Percentiles rank a stretch among this genome's conserved stretches.
phyloP scores from a whole-genome alignment of 2,329 filamentous ascomycete genomes.

The Ophiocordyceps polyrhachis-furcata region DNA sequence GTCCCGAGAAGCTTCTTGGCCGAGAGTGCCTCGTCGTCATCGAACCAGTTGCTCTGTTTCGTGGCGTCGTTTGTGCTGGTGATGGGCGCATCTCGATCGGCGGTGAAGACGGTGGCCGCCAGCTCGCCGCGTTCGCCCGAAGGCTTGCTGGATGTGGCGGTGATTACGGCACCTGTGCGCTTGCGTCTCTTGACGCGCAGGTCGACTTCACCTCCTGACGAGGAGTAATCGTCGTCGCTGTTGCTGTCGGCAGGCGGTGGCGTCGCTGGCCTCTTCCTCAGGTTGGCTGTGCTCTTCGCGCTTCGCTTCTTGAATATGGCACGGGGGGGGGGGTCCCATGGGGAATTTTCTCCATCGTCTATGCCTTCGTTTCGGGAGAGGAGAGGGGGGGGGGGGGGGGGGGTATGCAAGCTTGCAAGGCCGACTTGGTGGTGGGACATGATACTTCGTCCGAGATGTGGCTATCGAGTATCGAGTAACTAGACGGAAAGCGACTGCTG shows the following conservation, averaged over 20 bases:
- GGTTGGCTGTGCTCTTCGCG: slow-evolving; percentile 54
- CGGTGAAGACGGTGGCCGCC: slow-evolving; percentile 34
- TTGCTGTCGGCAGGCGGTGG: slow-evolving; percentile 49
- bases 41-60: slow-evolving; percentile 77
- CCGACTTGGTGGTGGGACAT: too few relatives aligned
- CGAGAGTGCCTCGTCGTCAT: slow-evolving; percentile 38
- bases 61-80: slow-evolving; percentile 69
- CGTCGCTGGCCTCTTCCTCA: slow-evolving; percentile 65
- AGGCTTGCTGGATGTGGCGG: slow-evolving; percentile 38
- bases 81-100: slow-evolving; percentile 44
- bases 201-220: slow-evolving; percentile 61
- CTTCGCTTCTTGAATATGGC: slow-evolving; percentile 75
- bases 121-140: slow-evolving; percentile 16
- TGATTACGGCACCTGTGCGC: slow-evolving; percentile 41
- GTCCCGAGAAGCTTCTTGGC: slow-evolving; percentile 39
- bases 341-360: background rate
- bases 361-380: background rate
- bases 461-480: too few relatives aligned
- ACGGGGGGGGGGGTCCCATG: slow-evolving; percentile 20
- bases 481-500: background rate
- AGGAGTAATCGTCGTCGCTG: slow-evolving; percentile 46
- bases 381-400: too few relatives aligned
- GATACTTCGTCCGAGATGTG: too few relatives aligned
- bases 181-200: slow-evolving; percentile 61
- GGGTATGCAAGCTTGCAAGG: too few relatives aligned